phyloP scores from a whole-genome alignment of 345 rosid genomes.

The Brassica cretica region DNA sequence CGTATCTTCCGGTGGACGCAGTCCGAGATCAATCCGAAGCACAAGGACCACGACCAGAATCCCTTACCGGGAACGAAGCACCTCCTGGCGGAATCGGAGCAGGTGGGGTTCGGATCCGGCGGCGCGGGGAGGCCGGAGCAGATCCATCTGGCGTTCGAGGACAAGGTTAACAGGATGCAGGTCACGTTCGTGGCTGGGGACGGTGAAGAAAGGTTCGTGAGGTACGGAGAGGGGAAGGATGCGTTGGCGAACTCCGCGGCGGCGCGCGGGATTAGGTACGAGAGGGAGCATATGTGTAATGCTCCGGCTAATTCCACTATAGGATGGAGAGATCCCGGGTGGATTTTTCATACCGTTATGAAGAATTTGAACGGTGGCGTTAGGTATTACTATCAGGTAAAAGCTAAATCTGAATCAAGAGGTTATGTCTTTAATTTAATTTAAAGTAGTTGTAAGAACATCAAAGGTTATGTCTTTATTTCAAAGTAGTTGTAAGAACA shows the following conservation, averaged over 20 bases:
- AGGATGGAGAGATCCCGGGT: conserved; percentile 97
- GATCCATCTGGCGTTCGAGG: conserved; percentile 71
- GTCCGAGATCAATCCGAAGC: conserved; percentile 56
- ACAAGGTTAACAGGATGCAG: conserved; percentile 66
- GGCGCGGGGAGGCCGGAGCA: conserved; percentile 63
- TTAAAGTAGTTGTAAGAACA: not conserved
- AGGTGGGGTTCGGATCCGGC: conserved; percentile 53
- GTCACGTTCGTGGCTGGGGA: conserved; percentile 77
- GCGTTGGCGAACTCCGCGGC: conserved; percentile 39
- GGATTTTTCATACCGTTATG: conserved; percentile 69
- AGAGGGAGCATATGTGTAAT: conserved; percentile 79
- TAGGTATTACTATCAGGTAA: conserved; percentile 72
- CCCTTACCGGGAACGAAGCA: conserved; percentile 74
- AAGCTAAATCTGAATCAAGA: not conserved
- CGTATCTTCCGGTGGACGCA: conserved; percentile 86
- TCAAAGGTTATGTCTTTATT: not conserved
- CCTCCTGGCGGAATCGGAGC: conserved; percentile 52
- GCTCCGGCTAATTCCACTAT: conserved; percentile 67
- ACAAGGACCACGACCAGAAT: conserved; percentile 71
- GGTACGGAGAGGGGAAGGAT: conserved; percentile 64
- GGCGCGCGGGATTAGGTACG: conserved; percentile 71
- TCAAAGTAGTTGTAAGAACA: not conserved
- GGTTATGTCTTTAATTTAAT: not conserved
- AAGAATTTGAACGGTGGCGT: conserved; percentile 60
- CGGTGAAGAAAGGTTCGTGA: conserved; percentile 58